Conservation (phyloP, 2,329 filamentous ascomycete genomes). For the Penicillium sp. region DNA sequence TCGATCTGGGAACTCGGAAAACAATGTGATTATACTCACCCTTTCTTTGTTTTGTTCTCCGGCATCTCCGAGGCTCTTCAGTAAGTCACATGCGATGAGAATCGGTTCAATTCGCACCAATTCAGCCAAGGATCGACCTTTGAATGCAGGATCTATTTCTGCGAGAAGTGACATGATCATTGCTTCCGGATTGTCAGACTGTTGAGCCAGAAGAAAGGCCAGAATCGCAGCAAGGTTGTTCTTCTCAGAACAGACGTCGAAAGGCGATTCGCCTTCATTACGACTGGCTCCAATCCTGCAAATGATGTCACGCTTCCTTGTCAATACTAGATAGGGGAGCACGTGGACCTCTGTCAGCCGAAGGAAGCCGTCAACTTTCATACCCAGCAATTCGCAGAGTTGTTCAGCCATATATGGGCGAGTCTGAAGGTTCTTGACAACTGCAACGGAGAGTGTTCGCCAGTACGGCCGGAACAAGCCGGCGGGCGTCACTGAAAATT, state of each 20-base stretch:
- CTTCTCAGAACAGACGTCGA: slow-evolving; percentile 65
- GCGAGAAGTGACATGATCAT: slow-evolving; percentile 70
- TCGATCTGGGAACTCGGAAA: neutral
- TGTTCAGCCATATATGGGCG: slow-evolving; percentile 81
- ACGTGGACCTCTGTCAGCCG: slow-evolving; percentile 77
- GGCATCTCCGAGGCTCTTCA: slow-evolving; percentile 78
- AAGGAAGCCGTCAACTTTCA: slow-evolving; percentile 74
- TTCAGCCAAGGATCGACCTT: slow-evolving; percentile 65
- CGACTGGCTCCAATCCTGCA: slow-evolving; percentile 76
- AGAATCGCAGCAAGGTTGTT: slow-evolving; percentile 63
- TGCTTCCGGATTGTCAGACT: slow-evolving; percentile 66
- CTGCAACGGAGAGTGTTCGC: slow-evolving; percentile 78
- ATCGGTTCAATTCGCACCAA: slow-evolving; percentile 77
- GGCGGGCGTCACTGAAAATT: slow-evolving; percentile 63
- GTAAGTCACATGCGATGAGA: slow-evolving; percentile 74
- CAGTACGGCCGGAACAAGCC: slow-evolving; percentile 85
- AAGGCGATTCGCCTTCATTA: slow-evolving; percentile 55
- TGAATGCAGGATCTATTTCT: slow-evolving; percentile 71
- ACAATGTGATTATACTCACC: slow-evolving; percentile 51
- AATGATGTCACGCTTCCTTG: slow-evolving; percentile 75
- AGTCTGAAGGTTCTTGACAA: slow-evolving; percentile 77
- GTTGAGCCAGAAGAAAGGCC: slow-evolving; percentile 61
- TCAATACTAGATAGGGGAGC: slow-evolving; percentile 82
- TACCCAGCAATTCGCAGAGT: slow-evolving; percentile 78
- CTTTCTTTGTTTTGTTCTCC: slow-evolving; percentile 54